Evolutionary conservation across 2,329 filamentous ascomycete genomes (phyloP), one percentile per base, ranked within the genome.

Genomic region (Metarhizium rileyi): DNA sequence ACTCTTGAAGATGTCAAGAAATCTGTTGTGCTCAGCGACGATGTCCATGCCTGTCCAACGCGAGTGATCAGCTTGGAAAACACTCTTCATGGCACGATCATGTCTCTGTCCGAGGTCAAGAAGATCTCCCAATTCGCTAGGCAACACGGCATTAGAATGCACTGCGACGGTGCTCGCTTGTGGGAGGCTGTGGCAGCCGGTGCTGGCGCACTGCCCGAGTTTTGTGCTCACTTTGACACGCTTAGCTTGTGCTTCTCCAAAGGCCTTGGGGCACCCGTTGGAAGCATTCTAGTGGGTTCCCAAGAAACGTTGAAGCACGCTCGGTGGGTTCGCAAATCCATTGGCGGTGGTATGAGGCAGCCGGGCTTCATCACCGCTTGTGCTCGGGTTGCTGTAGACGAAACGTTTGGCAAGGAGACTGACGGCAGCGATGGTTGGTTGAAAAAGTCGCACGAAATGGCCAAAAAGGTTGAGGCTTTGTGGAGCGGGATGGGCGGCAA

Each of bases 21-120:
- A 53, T 70, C 86, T 54, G 80, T 78, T 4, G 74, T 84, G 0
- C 63, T 90, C 0, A 72, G 75, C 55, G 77, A 86, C 49, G 80
- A 94, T 57, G 77, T 93, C 20, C 88, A 95, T 63, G 73, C 75
- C 28, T 90, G 86, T 59, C 89, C 90, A 0, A 95, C 90, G 0
- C 80, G 80, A 42, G 78, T 95, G 46, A 87, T 96, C 56, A 83
- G 80, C 53, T 72, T 95, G 44, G 90, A 96, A 63, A 95, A 95
- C 63, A 95, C 90, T 1, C 76, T 95, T 46, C 80, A 81, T 49
- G 90, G 90, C 23, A 81, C 83, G 59, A 74, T 95, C 42, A 84
- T 87, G 75, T 90, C 90, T 0, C 73, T 95, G 1, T 67, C 69
- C 1, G 89, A 95, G 64, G 76, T 82, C 9, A 74, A 72, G 51